These are phyloP conservation scores for Paraconiothyrium brasiliense DNA, from an alignment of 2,329 filamentous ascomycete genomes.

Conservation along the genomic window DNA sequence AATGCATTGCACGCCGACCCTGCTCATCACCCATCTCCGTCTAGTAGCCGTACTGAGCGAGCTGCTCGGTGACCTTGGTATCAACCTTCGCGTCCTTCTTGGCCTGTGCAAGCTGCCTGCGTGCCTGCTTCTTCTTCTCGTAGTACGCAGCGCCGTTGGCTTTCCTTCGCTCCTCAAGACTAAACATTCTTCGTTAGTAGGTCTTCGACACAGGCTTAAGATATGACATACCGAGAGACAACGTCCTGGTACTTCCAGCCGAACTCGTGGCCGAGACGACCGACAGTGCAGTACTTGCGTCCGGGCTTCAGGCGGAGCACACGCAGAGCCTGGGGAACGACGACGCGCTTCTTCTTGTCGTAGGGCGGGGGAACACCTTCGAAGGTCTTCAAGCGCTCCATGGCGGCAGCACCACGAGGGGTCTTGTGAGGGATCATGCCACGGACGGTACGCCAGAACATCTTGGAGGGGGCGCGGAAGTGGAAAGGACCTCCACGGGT, in stretches of 20 bases:
- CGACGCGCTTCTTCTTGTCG: slow-evolving; percentile 99
- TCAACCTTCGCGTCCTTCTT: slow-evolving; percentile 91
- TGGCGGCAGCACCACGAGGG: slow-evolving; percentile 90
- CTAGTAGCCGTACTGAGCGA: slow-evolving; percentile 93
- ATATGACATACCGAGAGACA: slow-evolving; percentile 83
- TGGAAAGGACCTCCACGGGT: slow-evolving; percentile 99
- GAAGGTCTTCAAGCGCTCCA: slow-evolving; percentile 99
- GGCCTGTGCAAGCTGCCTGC: slow-evolving; percentile 89
- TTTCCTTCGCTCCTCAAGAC: slow-evolving; percentile 99
- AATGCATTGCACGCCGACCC: slow-evolving; percentile 50
- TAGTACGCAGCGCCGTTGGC: slow-evolving; percentile 99
- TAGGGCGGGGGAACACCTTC: slow-evolving; percentile 99
- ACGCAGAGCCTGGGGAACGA: slow-evolving; percentile 97
- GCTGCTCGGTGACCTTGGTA: slow-evolving; percentile 85
- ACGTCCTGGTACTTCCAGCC: slow-evolving; percentile 99
- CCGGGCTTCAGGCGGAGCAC: slow-evolving; percentile 97
- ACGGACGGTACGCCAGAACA: slow-evolving; percentile 99
- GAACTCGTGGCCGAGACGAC: slow-evolving; percentile 97
- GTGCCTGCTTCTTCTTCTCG: slow-evolving; percentile 98
- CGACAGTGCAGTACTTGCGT: slow-evolving; percentile 99
- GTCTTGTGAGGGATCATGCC: slow-evolving; percentile 99
- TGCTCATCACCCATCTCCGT: slow-evolving; percentile 47
- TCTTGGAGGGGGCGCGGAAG: slow-evolving; percentile 98
- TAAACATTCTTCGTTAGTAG: slow-evolving; percentile 54
- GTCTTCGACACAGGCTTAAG: not conserved